Evolutionary conservation across 306 rosid genomes (phyloP).

Genomic region (Comarum palustre): DNA sequence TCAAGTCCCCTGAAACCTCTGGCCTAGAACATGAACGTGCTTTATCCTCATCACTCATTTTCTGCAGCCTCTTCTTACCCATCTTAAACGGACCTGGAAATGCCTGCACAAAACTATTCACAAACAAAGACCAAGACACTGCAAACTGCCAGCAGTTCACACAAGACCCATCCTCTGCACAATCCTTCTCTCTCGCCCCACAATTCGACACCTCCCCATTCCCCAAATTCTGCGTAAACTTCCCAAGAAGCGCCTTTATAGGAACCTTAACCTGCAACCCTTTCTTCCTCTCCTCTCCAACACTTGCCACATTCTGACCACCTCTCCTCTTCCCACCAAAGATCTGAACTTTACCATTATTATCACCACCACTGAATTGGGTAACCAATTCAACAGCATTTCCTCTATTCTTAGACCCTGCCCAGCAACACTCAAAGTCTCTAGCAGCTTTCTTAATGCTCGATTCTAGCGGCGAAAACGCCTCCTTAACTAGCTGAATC

Average conservation of each 20-base stretch:
- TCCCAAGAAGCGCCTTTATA: constrained; percentile 59
- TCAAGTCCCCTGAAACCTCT: constrained; percentile 49
- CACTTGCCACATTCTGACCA: constrained; percentile 30
- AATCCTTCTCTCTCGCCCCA: constrained; percentile 36
- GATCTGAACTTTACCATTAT: constrained; percentile 54
- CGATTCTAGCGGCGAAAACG: constrained; percentile 68
- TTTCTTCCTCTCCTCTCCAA: constrained; percentile 49
- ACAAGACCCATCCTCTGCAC: constrained; percentile 56
- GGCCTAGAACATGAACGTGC: constrained; percentile 46
- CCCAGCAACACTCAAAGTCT: constrained; percentile 83
- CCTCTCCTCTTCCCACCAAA: constrained; percentile 54
- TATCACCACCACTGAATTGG: constrained; percentile 44
- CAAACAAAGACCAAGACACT: constrained; percentile 68
- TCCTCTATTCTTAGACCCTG: constrained; percentile 48
- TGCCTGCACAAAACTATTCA: constrained; percentile 69
- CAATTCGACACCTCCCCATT: constrained; percentile 32
- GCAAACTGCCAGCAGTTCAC: constrained; percentile 79
- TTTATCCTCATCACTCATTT: constrained; percentile 51
- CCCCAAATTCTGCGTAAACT: constrained; percentile 54
- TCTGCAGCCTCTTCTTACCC: constrained; percentile 64
- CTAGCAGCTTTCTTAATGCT: constrained; percentile 73
- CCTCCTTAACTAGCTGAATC: constrained; percentile 73
- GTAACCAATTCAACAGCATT: constrained; percentile 46
- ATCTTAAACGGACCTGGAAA: constrained; percentile 76
- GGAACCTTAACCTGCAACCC: constrained; percentile 67